phyloP scores from a whole-genome alignment of 2,329 filamentous ascomycete species.

The Fusarium goolgardi region DNA sequence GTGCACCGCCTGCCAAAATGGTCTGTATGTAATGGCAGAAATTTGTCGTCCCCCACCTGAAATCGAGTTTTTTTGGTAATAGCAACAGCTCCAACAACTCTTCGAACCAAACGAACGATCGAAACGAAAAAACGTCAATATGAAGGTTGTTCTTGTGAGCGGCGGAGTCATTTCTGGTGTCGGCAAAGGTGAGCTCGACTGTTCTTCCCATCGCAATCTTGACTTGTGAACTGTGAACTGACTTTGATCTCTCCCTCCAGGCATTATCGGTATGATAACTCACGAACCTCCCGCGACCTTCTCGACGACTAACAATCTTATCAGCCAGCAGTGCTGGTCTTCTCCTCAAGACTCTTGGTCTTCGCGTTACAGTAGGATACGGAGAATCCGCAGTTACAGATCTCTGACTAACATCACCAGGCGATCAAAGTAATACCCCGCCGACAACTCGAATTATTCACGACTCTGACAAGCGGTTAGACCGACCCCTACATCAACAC shows the following conservation, averaged over 20 bases:
- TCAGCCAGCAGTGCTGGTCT: constrained; percentile 64
- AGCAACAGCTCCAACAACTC: constrained; percentile 6
- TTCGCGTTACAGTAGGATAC: constrained; percentile 69
- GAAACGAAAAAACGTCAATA: constrained; percentile 9
- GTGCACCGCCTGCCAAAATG: not conserved
- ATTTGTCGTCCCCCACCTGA: constrained; percentile 33
- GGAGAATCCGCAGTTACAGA: not conserved
- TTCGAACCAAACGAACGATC: constrained; percentile 10
- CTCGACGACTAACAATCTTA: constrained; percentile 8
- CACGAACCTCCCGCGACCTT: not conserved
- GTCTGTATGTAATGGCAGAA: constrained; percentile 20
- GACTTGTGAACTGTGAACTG: constrained; percentile 27
- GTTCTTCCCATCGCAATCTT: constrained; percentile 1
- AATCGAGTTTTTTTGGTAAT: constrained; percentile 26
- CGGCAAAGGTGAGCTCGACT: constrained; percentile 31
- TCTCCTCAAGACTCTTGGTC: constrained; percentile 81
- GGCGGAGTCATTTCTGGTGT: constrained; percentile 40
- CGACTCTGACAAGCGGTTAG: constrained; percentile 50
- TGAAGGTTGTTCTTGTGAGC: constrained; percentile 40
- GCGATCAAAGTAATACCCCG: constrained; percentile 37
- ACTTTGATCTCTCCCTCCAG: constrained; percentile 7
- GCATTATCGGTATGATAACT: constrained; percentile 29
- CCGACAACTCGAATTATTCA: constrained; percentile 1
- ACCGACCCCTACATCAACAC: constrained; percentile 64
- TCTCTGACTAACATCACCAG: constrained; percentile 26